phyloP scores from a whole-genome alignment of 140 eudicot genomes.

The Stevia rebaudiana region DNA sequence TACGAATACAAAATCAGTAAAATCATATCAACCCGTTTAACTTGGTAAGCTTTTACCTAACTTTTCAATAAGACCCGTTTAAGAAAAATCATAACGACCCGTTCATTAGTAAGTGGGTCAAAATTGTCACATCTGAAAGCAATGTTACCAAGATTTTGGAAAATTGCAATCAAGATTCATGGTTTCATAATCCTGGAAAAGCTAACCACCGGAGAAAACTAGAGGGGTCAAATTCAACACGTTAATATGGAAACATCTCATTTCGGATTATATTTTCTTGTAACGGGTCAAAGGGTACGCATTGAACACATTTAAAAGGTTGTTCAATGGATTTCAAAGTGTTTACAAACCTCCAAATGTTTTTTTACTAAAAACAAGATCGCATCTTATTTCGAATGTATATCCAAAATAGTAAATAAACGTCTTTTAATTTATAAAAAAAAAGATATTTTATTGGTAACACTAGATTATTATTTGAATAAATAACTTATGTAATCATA shows the following conservation, averaged over 20 bases:
- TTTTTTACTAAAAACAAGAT: neutral
- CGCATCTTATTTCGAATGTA: neutral
- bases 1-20: neutral
- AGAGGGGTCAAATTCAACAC: neutral
- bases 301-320: neutral
- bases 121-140: neutral
- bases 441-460: neutral
- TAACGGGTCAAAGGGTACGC: neutral
- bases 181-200: neutral
- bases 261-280: neutral
- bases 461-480: neutral
- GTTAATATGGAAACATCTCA: neutral
- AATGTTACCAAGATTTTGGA: neutral
- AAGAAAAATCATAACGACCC: neutral
- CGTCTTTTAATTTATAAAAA: neutral
- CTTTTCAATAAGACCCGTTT: neutral
- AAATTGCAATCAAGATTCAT: neutral
- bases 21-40: neutral
- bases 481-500: neutral
- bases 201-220: neutral
- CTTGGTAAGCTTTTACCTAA: neutral
- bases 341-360: neutral
- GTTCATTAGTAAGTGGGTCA: neutral
- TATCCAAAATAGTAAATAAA: neutral
- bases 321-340: neutral